phyloP scores from a whole-genome alignment of 805 yeast genomes.

The Cyberlindnera xishuangbannaensis region DNA sequence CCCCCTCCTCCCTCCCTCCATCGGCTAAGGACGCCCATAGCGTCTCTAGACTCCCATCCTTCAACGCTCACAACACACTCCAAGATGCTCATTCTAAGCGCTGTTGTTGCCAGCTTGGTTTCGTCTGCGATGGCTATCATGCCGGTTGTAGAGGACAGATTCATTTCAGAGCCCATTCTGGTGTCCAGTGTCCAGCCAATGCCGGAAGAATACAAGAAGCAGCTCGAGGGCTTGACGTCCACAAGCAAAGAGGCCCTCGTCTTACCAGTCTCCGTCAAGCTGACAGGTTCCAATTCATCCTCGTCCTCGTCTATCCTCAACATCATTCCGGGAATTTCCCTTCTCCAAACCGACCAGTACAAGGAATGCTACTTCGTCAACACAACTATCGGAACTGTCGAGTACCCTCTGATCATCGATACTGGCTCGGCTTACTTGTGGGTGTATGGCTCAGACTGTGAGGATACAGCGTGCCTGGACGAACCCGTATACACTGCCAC shows the following conservation, averaged over 20 bases:
- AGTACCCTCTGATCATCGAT: conserved; percentile 50
- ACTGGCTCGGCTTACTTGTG: conserved; percentile 63
- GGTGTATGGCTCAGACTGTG: conserved; percentile 52
- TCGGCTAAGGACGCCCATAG: no score
- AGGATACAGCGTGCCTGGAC: conserved; percentile 36
- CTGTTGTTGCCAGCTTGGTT: no score
- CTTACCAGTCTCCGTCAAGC: conserved; percentile 1
- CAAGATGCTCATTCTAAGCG: no score
- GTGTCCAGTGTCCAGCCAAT: conserved; percentile 8
- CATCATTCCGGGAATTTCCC: conserved; percentile 25
- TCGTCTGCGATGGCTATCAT: no score
- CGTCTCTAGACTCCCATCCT: no score
- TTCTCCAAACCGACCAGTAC: conserved; percentile 23
- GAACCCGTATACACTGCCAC: conserved; percentile 27
- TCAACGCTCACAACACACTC: no score
- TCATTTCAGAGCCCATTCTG: conserved; percentile 2
- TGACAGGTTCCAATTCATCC: no score
- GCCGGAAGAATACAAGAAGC: conserved; percentile 7
- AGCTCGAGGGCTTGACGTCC: neutral
- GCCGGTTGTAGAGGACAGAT: conserved; percentile 11
- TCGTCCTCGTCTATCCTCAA: conserved; percentile 20
- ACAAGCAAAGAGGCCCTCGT: neutral
- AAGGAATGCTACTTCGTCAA: conserved; percentile 35
- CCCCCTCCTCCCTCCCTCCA: no score
- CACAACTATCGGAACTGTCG: conserved; percentile 34